Evolutionary conservation across 805 yeast genomes (phyloP).

Genomic region (Kuraishia molischiana): DNA sequence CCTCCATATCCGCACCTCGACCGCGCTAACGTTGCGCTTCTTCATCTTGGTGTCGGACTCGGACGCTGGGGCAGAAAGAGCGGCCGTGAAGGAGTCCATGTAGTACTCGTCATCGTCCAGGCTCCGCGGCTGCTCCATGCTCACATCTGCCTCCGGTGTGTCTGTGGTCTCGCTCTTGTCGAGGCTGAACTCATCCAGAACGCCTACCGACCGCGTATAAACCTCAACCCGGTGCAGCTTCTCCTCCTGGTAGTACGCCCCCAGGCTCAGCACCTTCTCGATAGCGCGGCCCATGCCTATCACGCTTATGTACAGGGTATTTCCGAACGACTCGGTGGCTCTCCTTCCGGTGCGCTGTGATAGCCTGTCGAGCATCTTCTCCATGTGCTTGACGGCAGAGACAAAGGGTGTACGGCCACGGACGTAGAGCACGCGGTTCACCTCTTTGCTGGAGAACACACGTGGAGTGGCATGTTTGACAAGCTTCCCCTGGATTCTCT

Average conservation of each 20-base stretch:
- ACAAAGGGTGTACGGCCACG: conserved; percentile 63
- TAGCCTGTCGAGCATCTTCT: conserved; percentile 38
- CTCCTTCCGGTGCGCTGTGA: conserved; percentile 28
- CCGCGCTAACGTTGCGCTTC: conserved; percentile 36
- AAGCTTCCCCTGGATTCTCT: conserved; percentile 22
- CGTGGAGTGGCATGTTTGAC: conserved; percentile 49
- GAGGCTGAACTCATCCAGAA: conserved; percentile 71
- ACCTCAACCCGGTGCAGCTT: conserved; percentile 45
- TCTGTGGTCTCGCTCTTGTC: conserved; percentile 4
- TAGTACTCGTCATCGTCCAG: background rate
- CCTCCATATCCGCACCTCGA: conserved; percentile 28
- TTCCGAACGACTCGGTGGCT: conserved; percentile 8
- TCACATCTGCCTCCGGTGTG: background rate
- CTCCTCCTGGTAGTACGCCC: conserved; percentile 43
- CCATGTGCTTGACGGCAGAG: conserved; percentile 59
- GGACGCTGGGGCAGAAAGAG: conserved; percentile 3
- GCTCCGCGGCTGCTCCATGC: background rate
- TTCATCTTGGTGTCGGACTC: conserved; percentile 25
- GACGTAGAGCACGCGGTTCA: conserved; percentile 42
- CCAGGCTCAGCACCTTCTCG: conserved; percentile 54
- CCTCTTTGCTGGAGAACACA: conserved; percentile 29
- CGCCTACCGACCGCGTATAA: conserved; percentile 53
- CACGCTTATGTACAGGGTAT: conserved; percentile 37
- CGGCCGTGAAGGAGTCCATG: no score
- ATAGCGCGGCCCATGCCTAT: conserved; percentile 74